phyloP scores from a whole-genome alignment of 2,329 filamentous ascomycete genomes.

The Monilinia laxa region DNA sequence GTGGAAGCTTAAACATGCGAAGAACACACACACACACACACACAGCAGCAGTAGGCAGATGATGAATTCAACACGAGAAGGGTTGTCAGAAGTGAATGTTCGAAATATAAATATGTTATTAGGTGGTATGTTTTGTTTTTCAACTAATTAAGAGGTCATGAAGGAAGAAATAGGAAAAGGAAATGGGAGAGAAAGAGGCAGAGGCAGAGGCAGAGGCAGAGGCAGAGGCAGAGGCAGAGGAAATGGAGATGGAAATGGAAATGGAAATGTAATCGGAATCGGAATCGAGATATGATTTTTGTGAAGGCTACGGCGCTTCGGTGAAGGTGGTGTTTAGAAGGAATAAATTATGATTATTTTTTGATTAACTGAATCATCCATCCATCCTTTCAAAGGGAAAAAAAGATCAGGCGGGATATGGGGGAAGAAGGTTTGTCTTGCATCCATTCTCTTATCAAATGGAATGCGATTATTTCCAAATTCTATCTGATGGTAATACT shows the following conservation, averaged over 20 bases:
- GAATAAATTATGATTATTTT: neutral
- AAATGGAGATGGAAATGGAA: neutral
- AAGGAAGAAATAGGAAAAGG: neutral
- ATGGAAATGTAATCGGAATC: neutral
- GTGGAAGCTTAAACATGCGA: constrained; percentile 18
- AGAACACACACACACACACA: constrained; percentile 4
- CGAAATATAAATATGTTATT: constrained; percentile 1
- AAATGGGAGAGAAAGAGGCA: neutral
- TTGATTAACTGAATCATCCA: neutral
- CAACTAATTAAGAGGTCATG: neutral
- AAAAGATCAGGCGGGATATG: constrained; percentile 17
- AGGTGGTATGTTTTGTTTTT: neutral
- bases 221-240: neutral
- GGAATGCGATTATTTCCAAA: neutral
- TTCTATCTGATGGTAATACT: neutral
- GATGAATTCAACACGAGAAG: constrained; percentile 17
- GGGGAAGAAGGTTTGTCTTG: neutral
- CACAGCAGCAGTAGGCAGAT: constrained; percentile 15
- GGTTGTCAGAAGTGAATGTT: neutral
- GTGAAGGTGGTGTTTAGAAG: neutral
- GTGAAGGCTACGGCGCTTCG: constrained; percentile 10
- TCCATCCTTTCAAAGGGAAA: neutral
- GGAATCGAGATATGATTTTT: neutral
- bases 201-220: neutral
- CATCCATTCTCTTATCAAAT: neutral